phyloP scores from a whole-genome alignment of 768 basidiomycete genomes.

The Trametes meyenii region DNA sequence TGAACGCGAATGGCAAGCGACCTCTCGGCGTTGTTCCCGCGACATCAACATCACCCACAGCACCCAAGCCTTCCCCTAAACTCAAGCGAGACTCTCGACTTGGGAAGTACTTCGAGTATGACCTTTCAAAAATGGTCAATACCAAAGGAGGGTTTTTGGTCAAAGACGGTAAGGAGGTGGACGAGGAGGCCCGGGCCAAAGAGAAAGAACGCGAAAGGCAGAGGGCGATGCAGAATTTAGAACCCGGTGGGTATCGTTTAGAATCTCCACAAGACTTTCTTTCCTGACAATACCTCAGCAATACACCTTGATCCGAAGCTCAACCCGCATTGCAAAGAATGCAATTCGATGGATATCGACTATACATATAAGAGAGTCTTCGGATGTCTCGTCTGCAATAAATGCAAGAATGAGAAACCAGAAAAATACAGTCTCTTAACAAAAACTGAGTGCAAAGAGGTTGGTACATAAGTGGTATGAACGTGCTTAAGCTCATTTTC shows the following conservation, averaged over 20 bases:
- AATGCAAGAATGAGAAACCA: slow-evolving; percentile 86
- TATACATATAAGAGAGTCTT: slow-evolving; percentile 81
- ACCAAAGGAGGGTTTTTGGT: slow-evolving; percentile 94
- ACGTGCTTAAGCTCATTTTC: not conserved
- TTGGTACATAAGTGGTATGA: slow-evolving; percentile 36
- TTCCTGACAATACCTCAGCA: slow-evolving; percentile 47
- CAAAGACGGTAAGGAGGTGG: slow-evolving; percentile 82
- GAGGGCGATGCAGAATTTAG: slow-evolving; percentile 71
- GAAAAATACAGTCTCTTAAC: slow-evolving; percentile 95
- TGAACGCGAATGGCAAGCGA: slow-evolving; percentile 77
- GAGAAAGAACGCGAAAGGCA: slow-evolving; percentile 83
- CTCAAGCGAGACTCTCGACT: slow-evolving; percentile 76
- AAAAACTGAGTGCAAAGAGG: slow-evolving; percentile 98
- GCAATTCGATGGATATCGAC: slow-evolving; percentile 88
- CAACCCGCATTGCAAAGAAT: slow-evolving; percentile 87
- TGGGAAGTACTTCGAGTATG: slow-evolving; percentile 96
- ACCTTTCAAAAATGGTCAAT: slow-evolving; percentile 95
- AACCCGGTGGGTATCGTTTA: slow-evolving; percentile 60
- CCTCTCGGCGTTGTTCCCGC: slow-evolving; percentile 61
- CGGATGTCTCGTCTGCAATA: slow-evolving; percentile 82
- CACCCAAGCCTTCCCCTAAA: slow-evolving; percentile 48
- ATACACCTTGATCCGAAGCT: slow-evolving; percentile 71
- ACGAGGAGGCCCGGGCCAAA: slow-evolving; percentile 73
- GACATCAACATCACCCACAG: slow-evolving; percentile 64
- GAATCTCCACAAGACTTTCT: not conserved